These are phyloP conservation scores for Saccharum officinarum DNA, from an alignment of 176 grass and related monocot species.

Conservation along the genomic window DNA sequence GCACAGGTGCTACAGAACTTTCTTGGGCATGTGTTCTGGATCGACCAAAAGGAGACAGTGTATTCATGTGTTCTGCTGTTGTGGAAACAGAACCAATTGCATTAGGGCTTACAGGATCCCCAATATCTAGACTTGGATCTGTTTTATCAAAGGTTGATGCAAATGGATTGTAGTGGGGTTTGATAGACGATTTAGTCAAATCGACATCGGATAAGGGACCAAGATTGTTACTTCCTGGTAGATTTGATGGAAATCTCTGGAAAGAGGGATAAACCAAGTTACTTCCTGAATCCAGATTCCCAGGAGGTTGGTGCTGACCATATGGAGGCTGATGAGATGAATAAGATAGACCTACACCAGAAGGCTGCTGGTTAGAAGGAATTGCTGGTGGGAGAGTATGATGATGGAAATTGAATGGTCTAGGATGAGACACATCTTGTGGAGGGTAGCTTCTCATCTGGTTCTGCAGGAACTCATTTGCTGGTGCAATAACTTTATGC, in stretches of 20 bases:
- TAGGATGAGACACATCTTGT: slow-evolving; percentile 42
- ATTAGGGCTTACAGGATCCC: slow-evolving; percentile 38
- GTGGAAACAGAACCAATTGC: slow-evolving; percentile 46
- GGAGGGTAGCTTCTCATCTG: slow-evolving; percentile 40
- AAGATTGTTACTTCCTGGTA: slow-evolving; percentile 49
- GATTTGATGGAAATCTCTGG: slow-evolving; percentile 46
- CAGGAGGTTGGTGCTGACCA: slow-evolving; percentile 52
- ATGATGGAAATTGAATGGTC: slow-evolving; percentile 42
- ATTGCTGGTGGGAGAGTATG: slow-evolving; percentile 30
- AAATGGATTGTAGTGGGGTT: slow-evolving; percentile 90
- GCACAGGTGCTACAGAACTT: slow-evolving; percentile 49
- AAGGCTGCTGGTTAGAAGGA: slow-evolving; percentile 49
- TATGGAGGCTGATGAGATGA: slow-evolving; percentile 49
- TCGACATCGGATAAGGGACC: slow-evolving; percentile 44
- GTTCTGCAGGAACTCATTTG: slow-evolving; percentile 51
- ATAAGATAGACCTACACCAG: slow-evolving; percentile 47
- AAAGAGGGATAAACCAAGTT: slow-evolving; percentile 50
- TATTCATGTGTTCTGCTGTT: slow-evolving; percentile 40
- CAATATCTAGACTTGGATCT: slow-evolving; percentile 51
- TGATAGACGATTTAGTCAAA: slow-evolving; percentile 71
- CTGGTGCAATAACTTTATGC: slow-evolving; percentile 45
- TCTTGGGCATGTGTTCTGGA: slow-evolving; percentile 41
- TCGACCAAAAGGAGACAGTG: slow-evolving; percentile 37
- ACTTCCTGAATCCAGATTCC: slow-evolving; percentile 54
- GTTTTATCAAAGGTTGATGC: slow-evolving; percentile 96